A percentile compares a stretch with the other conserved stretches of the same genome.
Conservation (phyloP, 2,329 filamentous ascomycete genomes). For the Cryphonectria naterciae region DNA sequence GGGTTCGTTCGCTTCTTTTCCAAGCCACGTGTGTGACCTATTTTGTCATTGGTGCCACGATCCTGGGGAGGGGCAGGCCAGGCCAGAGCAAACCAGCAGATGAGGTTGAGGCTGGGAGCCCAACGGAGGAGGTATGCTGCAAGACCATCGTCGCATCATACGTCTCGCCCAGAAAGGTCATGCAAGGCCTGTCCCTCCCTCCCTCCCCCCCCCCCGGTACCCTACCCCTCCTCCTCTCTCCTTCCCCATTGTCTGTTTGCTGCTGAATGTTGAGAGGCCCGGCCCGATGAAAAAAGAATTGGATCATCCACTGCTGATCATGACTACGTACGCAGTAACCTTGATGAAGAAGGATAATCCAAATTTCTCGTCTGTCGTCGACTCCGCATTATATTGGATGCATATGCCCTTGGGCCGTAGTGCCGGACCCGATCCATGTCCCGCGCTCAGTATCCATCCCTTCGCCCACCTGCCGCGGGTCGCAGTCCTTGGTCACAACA, state of each 20-base stretch:
- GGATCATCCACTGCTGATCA: conserved; percentile 10
- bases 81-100: conserved; percentile 16
- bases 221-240: not conserved
- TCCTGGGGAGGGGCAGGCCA: not conserved
- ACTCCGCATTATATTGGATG: not conserved
- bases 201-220: too few relatives aligned
- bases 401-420: not conserved
- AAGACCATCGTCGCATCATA: conserved; percentile 14
- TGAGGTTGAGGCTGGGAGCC: conserved; percentile 21
- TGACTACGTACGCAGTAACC: not conserved
- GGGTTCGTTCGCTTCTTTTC: conserved; percentile 10
- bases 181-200: not conserved
- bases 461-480: not conserved
- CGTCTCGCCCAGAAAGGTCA: conserved; percentile 1
- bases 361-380: not conserved
- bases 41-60: conserved; percentile 15
- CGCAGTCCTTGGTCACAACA: not conserved
- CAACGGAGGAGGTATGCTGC: conserved; percentile 13
- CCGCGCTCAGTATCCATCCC: not conserved
- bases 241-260: conserved; percentile 3
- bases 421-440: conserved; percentile 1
- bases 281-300: not conserved
- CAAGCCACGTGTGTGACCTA: conserved; percentile 16
- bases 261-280: conserved; percentile 3
- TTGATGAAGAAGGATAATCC: not conserved